Evolutionary conservation across 148 eudicot genomes (phyloP).

Genomic region (Vaccinium darrowii): DNA sequence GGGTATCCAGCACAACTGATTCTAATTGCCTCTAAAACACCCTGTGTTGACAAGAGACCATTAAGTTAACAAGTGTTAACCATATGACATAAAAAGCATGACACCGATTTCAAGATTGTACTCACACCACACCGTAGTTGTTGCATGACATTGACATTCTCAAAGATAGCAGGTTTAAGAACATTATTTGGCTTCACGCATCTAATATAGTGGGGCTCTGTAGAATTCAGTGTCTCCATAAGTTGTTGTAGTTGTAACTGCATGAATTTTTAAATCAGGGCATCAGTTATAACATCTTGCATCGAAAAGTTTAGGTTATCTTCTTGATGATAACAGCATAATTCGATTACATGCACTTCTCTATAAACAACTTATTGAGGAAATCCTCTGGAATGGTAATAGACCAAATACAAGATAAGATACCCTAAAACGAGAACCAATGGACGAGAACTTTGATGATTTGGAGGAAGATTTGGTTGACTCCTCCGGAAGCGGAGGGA

Average conservation of each 20-base stretch:
- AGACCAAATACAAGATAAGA: neutral
- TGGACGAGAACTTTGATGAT: conserved; percentile 93
- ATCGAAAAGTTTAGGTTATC: neutral
- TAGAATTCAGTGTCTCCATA: conserved; percentile 94
- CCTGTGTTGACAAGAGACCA: conserved; percentile 52
- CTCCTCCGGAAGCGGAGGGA: conserved; percentile 76
- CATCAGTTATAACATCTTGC: conserved; percentile 12
- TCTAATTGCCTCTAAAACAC: conserved; percentile 98
- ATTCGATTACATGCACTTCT: neutral
- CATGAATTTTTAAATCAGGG: conserved; percentile 25
- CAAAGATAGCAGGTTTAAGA: conserved; percentile 90
- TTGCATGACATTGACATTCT: conserved; percentile 90
- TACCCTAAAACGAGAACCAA: conserved; percentile 94
- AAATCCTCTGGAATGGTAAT: conserved; percentile 6
- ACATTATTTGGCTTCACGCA: conserved; percentile 97
- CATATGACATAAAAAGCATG: neutral
- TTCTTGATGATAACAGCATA: neutral
- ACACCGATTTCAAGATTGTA: conserved; percentile 23
- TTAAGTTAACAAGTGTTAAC: conserved; percentile 11
- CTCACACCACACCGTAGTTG: conserved; percentile 99
- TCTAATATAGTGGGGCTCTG: conserved; percentile 97
- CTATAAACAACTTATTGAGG: conserved; percentile 1
- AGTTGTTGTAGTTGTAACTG: conserved; percentile 90
- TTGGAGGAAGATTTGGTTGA: conserved; percentile 55
- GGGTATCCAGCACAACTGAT: conserved; percentile 98